Conservation (phyloP, 2,329 filamentous ascomycete genomes). For the Dactylellina haptotyla region DNA sequence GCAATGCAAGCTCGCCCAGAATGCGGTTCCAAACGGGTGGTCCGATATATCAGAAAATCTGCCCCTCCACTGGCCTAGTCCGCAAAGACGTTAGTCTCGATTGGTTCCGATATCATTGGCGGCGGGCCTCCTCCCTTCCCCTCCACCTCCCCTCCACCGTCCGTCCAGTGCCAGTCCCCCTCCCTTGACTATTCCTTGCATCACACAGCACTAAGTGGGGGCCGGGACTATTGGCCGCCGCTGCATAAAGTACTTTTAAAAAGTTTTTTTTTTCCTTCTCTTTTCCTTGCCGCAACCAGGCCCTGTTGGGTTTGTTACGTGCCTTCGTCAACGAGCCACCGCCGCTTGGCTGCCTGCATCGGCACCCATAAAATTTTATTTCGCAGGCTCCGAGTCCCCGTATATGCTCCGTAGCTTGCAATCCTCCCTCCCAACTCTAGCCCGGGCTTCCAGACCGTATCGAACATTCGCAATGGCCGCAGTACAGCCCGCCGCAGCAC, state of each 20-base stretch:
- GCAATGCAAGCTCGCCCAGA: slow-evolving; percentile 1
- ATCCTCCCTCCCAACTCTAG: background rate
- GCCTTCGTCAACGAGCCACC: no score
- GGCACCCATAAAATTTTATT: slow-evolving; percentile 19
- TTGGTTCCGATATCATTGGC: slow-evolving; percentile 14
- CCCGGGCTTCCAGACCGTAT: background rate
- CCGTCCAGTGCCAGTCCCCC: no score
- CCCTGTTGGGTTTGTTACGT: no score
- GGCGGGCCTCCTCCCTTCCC: slow-evolving; percentile 17
- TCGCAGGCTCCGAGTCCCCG: background rate
- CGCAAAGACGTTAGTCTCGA: slow-evolving; percentile 11
- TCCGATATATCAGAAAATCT: slow-evolving; percentile 30
- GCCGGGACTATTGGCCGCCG: no score
- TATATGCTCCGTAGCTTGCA: slow-evolving; percentile 7
- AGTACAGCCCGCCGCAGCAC: slow-evolving; percentile 9
- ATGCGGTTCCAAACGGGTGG: slow-evolving; percentile 23
- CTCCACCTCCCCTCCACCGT: slow-evolving; percentile 2
- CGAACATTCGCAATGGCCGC: slow-evolving; percentile 9
- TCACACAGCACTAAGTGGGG: no score
- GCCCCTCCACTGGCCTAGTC: slow-evolving; percentile 24
- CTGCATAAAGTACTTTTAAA: no score
- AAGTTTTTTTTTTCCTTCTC: no score
- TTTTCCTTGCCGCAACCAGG: slow-evolving; percentile 24
- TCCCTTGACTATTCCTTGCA: no score
- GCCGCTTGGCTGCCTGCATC: slow-evolving; percentile 36